These are phyloP conservation scores for Cytospora piceae DNA, from an alignment of 2,329 filamentous ascomycete species.

Conservation along the genomic window DNA sequence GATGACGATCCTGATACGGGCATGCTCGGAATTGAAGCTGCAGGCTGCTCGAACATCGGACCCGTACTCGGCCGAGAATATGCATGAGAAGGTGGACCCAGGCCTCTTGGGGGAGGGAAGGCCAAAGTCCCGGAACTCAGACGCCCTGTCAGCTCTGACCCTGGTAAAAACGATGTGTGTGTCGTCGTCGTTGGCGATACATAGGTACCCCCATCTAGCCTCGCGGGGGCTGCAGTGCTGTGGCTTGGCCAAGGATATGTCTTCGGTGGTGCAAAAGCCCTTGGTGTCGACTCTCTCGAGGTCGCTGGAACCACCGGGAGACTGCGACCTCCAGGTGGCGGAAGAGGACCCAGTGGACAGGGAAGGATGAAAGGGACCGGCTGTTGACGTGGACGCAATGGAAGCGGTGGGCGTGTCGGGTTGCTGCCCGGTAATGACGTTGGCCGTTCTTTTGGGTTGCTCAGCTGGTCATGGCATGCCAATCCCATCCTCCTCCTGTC, in stretches of 20 bases:
- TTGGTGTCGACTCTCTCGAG: neutral
- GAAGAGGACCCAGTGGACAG: conserved; percentile 8
- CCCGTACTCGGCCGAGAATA: neutral
- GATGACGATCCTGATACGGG: neutral
- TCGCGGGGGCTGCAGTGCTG: too few species aligned
- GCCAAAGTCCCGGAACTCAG: too few species aligned
- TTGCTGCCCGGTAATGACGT: neutral
- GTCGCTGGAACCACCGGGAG: neutral
- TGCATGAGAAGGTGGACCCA: accelerated
- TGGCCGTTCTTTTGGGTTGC: neutral
- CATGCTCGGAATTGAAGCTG: neutral
- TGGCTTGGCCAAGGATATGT: too few species aligned
- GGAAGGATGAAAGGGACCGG: conserved; percentile 20
- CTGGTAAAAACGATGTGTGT: too few species aligned
- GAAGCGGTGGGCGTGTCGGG: neutral
- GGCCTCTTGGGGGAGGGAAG: neutral
- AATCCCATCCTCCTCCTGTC: too few species aligned
- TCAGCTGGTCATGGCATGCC: neutral
- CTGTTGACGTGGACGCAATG: neutral
- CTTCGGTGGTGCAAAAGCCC: neutral
- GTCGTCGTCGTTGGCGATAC: neutral
- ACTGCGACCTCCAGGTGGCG: neutral
- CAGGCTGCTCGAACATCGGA: neutral
- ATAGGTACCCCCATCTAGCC: neutral
- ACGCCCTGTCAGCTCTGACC: neutral